Percentiles rank a stretch among this genome's conserved stretches.
Conservation (phyloP, 805 yeast species). For the Cyberlindnera mississippiensis region DNA sequence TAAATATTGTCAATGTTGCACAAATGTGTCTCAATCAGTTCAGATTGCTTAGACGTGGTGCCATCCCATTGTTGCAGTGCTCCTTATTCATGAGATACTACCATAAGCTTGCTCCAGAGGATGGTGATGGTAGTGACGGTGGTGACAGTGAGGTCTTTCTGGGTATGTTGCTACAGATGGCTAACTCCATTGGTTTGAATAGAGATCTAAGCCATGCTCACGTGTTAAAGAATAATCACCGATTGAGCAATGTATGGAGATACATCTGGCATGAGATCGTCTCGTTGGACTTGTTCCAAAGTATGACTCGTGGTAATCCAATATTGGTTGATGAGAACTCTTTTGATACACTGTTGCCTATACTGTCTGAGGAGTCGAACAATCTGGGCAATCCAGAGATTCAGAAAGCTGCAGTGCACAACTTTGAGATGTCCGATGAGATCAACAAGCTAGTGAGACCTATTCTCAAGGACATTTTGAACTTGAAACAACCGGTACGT, state of each 20-base stretch:
- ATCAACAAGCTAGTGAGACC: constrained; percentile 31
- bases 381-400: constrained; percentile 36
- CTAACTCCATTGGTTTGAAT: constrained; percentile 51
- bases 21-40: constrained; percentile 54
- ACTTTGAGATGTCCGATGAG: constrained; percentile 30
- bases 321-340: constrained; percentile 34
- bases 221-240: constrained; percentile 23
- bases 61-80: constrained; percentile 51
- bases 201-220: constrained; percentile 45
- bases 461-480: constrained; percentile 36
- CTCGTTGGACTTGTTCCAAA: constrained; percentile 41
- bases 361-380: constrained; percentile 30
- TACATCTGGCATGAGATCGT: constrained; percentile 55
- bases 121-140: constrained; percentile 53
- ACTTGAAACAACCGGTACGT: constrained; percentile 36
- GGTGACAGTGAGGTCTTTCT: constrained; percentile 47
- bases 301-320: constrained; percentile 46
- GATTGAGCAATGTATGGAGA: constrained; percentile 45
- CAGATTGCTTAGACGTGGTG: constrained; percentile 43
- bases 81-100: constrained; percentile 49
- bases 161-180: constrained; percentile 53
- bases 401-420: constrained; percentile 38
- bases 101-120: constrained; percentile 48
- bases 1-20: constrained; percentile 44
- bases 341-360: constrained; percentile 52